Evolutionary conservation across 1,139 yeast species (phyloP), one percentile per base, ranked within the genome.

Genomic region (Protomyces inouyei): DNA sequence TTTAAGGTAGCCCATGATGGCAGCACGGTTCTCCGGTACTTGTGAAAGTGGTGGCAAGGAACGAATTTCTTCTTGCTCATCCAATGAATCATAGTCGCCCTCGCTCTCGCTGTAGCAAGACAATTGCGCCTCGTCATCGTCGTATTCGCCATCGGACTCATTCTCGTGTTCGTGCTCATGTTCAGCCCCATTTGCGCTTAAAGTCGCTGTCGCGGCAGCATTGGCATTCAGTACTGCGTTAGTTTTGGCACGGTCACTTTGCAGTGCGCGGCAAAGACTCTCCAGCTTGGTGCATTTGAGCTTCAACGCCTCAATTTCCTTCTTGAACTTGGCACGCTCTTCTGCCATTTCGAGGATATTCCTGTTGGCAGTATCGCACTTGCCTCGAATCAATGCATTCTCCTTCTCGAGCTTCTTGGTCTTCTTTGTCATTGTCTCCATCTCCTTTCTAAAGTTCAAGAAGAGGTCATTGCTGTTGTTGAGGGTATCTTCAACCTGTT

Each of bases 401-500:
- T 68, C 70, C 65, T 68, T 68, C 51, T 68, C 70, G 10, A 68
- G 57, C 54, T 64, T 66, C 54, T 68, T 68, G 12, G 69, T 67
- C 57, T 68, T 68, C 53, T 68, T 68, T 21, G 70, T 68, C 70
- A 68, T 68, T 48, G 66, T 68, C 59, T 68, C 70, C 70, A 68
- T 68, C 57, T 68, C 70, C 48, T 68, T 67, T 12, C 70, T 56
- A 51, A 68, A 68, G 28, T 68, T 68, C 14, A 68, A 51, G 52
- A 68, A 68, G 52, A 68, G 57, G 32, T 68, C 70, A 54, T 68
- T 68, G 25, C 68, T 66, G 45, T 68, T 68, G 53, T 68, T 68
- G 38, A 68, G 55, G 23, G 70, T 68, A 28, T 66, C 70, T 35
- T 68, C 70, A 32, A 68, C 70, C 45, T 68, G 70, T 48, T 68